Percentiles rank a stretch among this genome's conserved stretches.
phyloP scores from a whole-genome alignment of 202 grass and related monocot genomes.

The Saccharum hybrid region DNA sequence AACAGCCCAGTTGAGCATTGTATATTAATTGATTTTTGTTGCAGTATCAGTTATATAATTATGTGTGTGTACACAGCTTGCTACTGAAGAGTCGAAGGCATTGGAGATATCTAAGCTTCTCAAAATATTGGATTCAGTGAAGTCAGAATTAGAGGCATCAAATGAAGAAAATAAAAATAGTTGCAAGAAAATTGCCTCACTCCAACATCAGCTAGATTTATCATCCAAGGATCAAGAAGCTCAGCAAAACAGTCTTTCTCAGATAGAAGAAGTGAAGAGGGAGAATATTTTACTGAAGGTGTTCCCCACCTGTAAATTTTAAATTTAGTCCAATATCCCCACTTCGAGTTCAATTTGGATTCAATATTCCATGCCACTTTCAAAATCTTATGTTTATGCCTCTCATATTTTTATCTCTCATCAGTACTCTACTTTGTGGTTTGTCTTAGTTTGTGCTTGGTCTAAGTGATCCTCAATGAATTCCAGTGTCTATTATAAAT shows the following conservation, averaged over 20 bases:
- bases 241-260: conserved; percentile 46
- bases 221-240: conserved; percentile 59
- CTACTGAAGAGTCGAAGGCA: conserved; percentile 75
- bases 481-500: conserved; percentile 1
- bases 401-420: conserved; percentile 1
- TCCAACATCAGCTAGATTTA: conserved; percentile 65
- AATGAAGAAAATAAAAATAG: conserved; percentile 52
- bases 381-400: conserved; percentile 4
- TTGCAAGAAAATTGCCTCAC: conserved; percentile 50
- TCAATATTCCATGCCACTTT: conserved; percentile 9
- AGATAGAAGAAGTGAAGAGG: conserved; percentile 59
- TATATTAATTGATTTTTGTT: conserved; percentile 34
- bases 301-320: conserved; percentile 15
- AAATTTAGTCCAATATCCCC: background rate
- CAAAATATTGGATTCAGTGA: conserved; percentile 55
- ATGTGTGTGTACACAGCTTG: conserved; percentile 47
- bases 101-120: conserved; percentile 64
- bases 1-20: background rate
- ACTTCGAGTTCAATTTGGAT: conserved; percentile 11
- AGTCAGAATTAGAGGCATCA: conserved; percentile 53
- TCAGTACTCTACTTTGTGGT: conserved; percentile 2
- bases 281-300: conserved; percentile 72
- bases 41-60: conserved; percentile 33
- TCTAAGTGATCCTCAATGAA: conserved; percentile 4
- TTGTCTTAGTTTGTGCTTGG: conserved; percentile 3